Conservation (phyloP, 2,329 filamentous ascomycete species). For the Alternaria sp. region DNA sequence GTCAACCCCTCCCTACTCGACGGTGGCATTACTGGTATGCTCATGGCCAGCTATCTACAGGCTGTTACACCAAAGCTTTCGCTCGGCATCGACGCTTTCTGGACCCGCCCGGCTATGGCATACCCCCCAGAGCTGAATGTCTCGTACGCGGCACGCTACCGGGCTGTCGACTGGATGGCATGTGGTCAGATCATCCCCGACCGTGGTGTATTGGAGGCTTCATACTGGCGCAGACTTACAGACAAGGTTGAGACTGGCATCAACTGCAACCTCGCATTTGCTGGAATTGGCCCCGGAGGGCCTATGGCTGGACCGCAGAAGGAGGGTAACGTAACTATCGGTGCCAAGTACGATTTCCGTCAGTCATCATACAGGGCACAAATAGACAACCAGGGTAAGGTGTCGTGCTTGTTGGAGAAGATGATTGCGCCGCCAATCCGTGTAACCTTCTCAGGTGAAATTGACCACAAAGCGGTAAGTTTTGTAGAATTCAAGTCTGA, state of each 20-base stretch:
- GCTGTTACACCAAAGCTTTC: constrained; percentile 86
- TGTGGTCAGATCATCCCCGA: constrained; percentile 89
- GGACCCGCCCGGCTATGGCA: constrained; percentile 85
- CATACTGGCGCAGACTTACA: constrained; percentile 91
- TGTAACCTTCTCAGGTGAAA: constrained; percentile 94
- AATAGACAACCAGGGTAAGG: constrained; percentile 92
- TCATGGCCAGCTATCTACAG: constrained; percentile 95
- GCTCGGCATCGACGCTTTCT: constrained; percentile 89
- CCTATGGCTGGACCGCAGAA: constrained; percentile 76
- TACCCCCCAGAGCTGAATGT: constrained; percentile 90
- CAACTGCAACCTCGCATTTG: constrained; percentile 89
- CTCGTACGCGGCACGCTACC: constrained; percentile 92
- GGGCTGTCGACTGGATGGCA: constrained; percentile 89
- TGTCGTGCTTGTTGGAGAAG: constrained; percentile 94
- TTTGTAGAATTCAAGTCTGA: not conserved
- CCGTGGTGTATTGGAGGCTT: constrained; percentile 80
- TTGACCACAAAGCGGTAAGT: constrained; percentile 93
- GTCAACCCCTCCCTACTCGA: constrained; percentile 95
- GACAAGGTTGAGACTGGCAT: constrained; percentile 97
- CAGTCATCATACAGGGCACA: constrained; percentile 95
- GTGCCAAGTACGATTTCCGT: constrained; percentile 98
- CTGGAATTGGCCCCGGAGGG: constrained; percentile 64
- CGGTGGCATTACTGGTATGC: constrained; percentile 91
- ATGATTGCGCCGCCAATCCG: constrained; percentile 90
- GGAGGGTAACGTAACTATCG: constrained; percentile 89